Evolutionary conservation across 371 early-diverging fungal species (phyloP).

Genomic region (Rhizopus arrhizus): DNA sequence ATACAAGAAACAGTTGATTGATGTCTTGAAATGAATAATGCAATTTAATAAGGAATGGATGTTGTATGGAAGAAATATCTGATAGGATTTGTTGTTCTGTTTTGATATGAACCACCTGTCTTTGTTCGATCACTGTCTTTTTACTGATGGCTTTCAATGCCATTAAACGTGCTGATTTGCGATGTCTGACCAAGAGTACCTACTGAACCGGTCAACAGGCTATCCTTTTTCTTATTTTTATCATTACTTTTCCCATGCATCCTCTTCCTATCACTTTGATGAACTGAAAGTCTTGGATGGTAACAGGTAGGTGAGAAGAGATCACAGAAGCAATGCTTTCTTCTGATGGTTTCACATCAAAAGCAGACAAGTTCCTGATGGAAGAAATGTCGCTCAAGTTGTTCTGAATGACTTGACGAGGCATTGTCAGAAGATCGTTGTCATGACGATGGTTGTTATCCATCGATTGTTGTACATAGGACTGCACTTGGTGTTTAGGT

Average conservation of each 20-base stretch:
- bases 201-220: slow-evolving; percentile 24
- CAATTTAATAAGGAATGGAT: slow-evolving; percentile 93
- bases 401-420: neutral
- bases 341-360: neutral
- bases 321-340: neutral
- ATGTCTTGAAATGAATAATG: slow-evolving; percentile 94
- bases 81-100: slow-evolving; percentile 56
- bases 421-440: neutral
- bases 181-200: slow-evolving; percentile 85
- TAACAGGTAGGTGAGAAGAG: slow-evolving; percentile 12
- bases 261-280: slow-evolving; percentile 58
- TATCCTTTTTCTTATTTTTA: neutral
- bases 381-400: neutral
- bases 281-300: slow-evolving; percentile 54
- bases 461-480: slow-evolving; percentile 25
- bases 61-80: slow-evolving; percentile 55
- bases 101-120: slow-evolving; percentile 80
- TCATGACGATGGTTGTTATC: neutral
- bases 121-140: slow-evolving; percentile 81
- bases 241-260: slow-evolving; percentile 51
- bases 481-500: slow-evolving; percentile 27
- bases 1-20: slow-evolving; percentile 93
- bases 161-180: slow-evolving; percentile 57
- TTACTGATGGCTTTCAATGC: slow-evolving; percentile 98
- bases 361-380: slow-evolving; percentile 7